Evolutionary conservation across 768 basidiomycete species (phyloP), one percentile per base, ranked within the genome.

Genomic region (Suillus placidus): DNA sequence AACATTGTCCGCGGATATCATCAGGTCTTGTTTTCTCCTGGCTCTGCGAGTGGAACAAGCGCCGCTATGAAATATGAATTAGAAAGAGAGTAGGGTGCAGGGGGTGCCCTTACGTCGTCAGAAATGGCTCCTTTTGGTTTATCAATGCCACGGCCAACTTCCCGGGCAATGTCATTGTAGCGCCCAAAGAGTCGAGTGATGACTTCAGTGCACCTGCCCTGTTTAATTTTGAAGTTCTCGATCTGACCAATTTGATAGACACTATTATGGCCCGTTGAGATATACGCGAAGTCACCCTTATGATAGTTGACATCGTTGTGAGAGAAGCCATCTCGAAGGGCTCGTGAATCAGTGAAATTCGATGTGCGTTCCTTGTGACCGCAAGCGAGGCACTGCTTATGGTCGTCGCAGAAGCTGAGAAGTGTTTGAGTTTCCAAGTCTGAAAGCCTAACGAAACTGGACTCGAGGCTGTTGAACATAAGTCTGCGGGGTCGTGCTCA

Each of bases 221-320:
- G 69, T 34, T 71, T 72, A n/a, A 69, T 67, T 49, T 69, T 67
- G 23, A 90, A 72, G 5, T 75, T 71, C 18, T 78, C 66, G 45
- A 93, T 84, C 68, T 90, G 89, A 0, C 82, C 89, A 61, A 92
- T 85, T 6, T 79, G 72, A 51, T 88, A 80, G 32, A 64, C 70
- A 18, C 71, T 64, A 13, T 77, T 68, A 13, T 69, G 68, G 16
- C 70, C 64, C 42, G 74, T 66, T 47, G 79, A 80, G 45, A 90
- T 61, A 70, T 90, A 92, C 12, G 90, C 81, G 66, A 86, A 91
- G 67, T 92, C 91, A 54, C 81, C 60, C 10, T 78, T 62, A 69
- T 92, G 91, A 71, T 87, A 92, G 0, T 71, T 67, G 12, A 79
- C 72, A 4, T 84, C 84, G 49, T 79, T 71, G 16, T 82, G 77